phyloP scores from a whole-genome alignment of 2,329 filamentous ascomycete genomes.

The Orbilia oligospora region DNA sequence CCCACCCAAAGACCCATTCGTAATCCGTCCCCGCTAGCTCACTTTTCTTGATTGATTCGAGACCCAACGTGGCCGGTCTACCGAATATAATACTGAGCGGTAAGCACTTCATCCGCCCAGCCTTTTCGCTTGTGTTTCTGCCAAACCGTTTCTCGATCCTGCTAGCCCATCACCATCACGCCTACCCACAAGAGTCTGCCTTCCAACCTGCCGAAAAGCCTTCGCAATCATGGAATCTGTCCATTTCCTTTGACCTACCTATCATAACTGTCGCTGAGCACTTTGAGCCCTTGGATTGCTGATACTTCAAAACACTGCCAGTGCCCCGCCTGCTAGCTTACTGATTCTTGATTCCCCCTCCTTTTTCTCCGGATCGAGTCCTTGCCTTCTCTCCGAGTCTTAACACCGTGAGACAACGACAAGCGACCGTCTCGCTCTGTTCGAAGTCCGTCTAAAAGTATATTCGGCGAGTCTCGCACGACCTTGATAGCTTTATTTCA shows the following conservation, averaged over 20 bases:
- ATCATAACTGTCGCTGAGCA: conserved; percentile 28
- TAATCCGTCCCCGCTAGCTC: conserved; percentile 18
- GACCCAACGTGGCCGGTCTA: conserved; percentile 31
- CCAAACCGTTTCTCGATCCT: conserved; percentile 45
- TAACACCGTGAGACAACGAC: conserved; percentile 28
- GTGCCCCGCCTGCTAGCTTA: conserved; percentile 50
- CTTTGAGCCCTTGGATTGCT: conserved; percentile 34
- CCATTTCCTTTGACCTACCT: conserved; percentile 46
- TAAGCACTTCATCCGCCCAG: conserved; percentile 48
- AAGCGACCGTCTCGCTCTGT: conserved; percentile 30
- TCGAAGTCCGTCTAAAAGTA: conserved; percentile 21
- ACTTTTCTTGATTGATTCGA: conserved; percentile 31
- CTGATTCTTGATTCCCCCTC: conserved; percentile 41
- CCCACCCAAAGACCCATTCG: conserved; percentile 8
- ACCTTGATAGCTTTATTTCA: conserved; percentile 6
- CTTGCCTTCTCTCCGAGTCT: conserved; percentile 34
- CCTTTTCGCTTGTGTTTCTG: conserved; percentile 55
- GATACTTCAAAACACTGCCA: conserved; percentile 52
- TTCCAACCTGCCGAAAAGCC: conserved; percentile 57
- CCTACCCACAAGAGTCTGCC: conserved; percentile 46
- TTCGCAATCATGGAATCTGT: conserved; percentile 44
- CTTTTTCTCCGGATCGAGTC: conserved; percentile 52
- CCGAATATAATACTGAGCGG: conserved; percentile 30
- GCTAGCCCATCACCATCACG: conserved; percentile 24
- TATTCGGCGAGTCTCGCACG: conserved; percentile 19